These are phyloP conservation scores for Amaranthus palmeri DNA, from an alignment of 148 eudicot genomes.

Conservation along the genomic window DNA sequence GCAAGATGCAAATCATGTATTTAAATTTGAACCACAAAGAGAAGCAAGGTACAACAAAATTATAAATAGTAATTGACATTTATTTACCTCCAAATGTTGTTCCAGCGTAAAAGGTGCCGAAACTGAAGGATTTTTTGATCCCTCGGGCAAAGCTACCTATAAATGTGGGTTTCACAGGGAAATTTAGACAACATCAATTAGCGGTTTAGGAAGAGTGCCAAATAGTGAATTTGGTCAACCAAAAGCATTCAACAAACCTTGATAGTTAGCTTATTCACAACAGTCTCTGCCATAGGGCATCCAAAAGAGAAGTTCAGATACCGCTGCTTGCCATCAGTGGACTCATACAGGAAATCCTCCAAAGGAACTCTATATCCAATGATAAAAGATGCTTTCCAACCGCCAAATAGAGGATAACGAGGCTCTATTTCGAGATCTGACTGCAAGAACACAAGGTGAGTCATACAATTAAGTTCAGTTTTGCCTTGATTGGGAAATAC, in stretches of 20 bases:
- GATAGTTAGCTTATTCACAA: conserved; percentile 72
- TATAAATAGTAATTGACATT: background rate
- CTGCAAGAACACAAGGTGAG: conserved; percentile 37
- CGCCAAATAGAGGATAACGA: conserved; percentile 94
- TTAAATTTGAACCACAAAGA: conserved; percentile 13
- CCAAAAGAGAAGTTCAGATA: conserved; percentile 86
- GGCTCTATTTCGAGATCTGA: conserved; percentile 93
- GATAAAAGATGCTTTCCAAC: conserved; percentile 91
- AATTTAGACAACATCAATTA: background rate
- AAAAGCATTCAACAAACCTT: conserved; percentile 46
- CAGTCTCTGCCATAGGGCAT: conserved; percentile 68
- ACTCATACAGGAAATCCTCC: conserved; percentile 84
- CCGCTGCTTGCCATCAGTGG: conserved; percentile 59
- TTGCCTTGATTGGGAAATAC: background rate
- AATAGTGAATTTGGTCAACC: background rate
- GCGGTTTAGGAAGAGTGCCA: background rate
- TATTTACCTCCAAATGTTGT: conserved; percentile 70
- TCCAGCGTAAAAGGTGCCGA: conserved; percentile 68
- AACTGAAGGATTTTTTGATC: conserved; percentile 66
- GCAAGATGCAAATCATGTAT: background rate
- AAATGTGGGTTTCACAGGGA: conserved; percentile 2
- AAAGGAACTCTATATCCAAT: conserved; percentile 88
- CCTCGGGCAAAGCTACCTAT: conserved; percentile 94
- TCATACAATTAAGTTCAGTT: background rate
- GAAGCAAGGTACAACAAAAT: background rate